Percentiles rank a stretch among this genome's conserved stretches.
Conservation (phyloP, 345 rosid species). For the Carallia brachiata region DNA sequence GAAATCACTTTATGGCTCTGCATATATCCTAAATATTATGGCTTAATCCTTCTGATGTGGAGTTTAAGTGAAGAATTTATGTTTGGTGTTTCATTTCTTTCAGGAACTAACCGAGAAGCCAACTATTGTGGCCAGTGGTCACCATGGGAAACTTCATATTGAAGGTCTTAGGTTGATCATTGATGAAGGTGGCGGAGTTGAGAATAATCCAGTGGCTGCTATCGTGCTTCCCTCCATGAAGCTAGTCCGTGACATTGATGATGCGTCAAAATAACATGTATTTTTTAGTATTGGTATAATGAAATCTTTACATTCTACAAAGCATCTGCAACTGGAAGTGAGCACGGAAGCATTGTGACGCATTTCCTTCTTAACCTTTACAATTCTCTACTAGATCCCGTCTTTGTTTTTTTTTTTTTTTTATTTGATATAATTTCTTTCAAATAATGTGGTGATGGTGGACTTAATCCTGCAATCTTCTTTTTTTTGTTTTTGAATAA, state of each 20-base stretch:
- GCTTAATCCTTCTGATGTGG: background rate
- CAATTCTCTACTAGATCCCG: too few species aligned
- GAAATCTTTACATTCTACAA: too few species aligned
- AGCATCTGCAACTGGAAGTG: too few species aligned
- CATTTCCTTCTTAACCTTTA: too few species aligned
- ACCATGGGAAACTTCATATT: constrained; percentile 77
- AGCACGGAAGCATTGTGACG: too few species aligned
- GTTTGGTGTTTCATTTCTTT: constrained; percentile 7
- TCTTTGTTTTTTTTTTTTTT: too few species aligned
- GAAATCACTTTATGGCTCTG: background rate
- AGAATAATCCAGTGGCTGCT: constrained; percentile 71
- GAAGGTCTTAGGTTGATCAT: constrained; percentile 77
- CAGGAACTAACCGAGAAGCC: constrained; percentile 48
- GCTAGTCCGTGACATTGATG: constrained; percentile 61
- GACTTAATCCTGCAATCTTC: too few species aligned
- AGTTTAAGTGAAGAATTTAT: constrained; percentile 17
- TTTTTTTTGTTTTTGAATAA: too few species aligned
- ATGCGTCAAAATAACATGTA: constrained; percentile 18
- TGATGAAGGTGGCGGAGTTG: constrained; percentile 80
- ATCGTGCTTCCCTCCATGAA: constrained; percentile 66
- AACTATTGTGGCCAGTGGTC: constrained; percentile 69
- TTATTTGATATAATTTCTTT: too few species aligned
- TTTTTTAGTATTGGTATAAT: too few species aligned
- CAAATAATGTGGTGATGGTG: too few species aligned
- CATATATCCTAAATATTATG: background rate